Base-by-base conservation (phyloP, 2,329 filamentous ascomycete species). In the Aspergillus calidoustus region DNA sequence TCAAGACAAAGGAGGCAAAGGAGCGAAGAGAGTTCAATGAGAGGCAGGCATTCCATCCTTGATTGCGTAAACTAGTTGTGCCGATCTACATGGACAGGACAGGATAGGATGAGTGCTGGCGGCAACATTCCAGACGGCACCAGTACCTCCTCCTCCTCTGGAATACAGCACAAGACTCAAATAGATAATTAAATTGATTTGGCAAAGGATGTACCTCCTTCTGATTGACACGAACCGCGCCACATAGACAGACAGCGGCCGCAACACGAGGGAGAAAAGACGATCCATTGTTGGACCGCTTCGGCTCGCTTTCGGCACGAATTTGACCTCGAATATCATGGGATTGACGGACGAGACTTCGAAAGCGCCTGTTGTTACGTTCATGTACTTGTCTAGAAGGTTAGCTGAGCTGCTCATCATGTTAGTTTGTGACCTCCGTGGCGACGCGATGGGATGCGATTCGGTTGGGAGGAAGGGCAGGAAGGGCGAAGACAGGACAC, bases 261-360 rank as follows among this genome's bases (percentile, higher is more conserved):
- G 76, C 72, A 79, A 79, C 76, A 79, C 76, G 74, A 78, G 72
- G 71, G 76, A 79, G 77, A 64, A 28, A 60, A 54, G 55, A 65
- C 71, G 53, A 57, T 72, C 68, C 65, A 48, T 15, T 41, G 11
- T 41, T 41, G 34, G 34, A 41, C 34, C 13, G 34, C 49, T 61
- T 54, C 59, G 9, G 66, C 64, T 79, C 67, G 65, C 64, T 79
- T 44, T 80, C 64, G 78, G 77, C 77, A 80, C 67, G 64, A 54
- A 72, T 77, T 80, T 80, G 78, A 80, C 77, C 77, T 79, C 78
- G 72, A 76, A 72, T 72, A 75, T 75, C 77, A 77, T 76, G 71
- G 69, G 72, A 54, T 69, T 72, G 76, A 78, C 69, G 66, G 66
- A 79, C 74, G 72, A 80, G 77, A 75, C 78, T 80, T 80, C 78